These are phyloP conservation scores for Globisporangium carolinianum DNA, from an alignment of 352 stramenopile species.

Conservation along the genomic window DNA sequence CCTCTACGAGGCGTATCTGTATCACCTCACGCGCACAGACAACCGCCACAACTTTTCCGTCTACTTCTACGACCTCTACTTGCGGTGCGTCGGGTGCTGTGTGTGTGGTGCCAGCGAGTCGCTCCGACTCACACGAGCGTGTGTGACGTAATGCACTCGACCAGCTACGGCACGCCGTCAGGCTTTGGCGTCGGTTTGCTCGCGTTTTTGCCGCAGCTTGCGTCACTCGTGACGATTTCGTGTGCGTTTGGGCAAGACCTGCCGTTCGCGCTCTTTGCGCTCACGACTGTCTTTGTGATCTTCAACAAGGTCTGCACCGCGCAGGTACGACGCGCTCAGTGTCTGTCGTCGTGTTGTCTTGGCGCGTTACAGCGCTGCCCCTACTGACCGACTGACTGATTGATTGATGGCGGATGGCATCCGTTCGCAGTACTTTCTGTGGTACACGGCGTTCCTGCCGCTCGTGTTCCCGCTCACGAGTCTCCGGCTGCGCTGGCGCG, in stretches of 20 bases:
- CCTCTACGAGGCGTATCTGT: conserved; percentile 96
- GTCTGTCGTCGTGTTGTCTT: too few relatives aligned
- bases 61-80: conserved; percentile 99
- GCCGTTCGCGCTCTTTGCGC: conserved; percentile 91
- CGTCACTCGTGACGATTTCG: conserved; percentile 69
- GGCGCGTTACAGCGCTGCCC: background rate
- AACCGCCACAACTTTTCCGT: conserved; percentile 99
- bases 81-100: conserved; percentile 36
- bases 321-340: conserved; percentile 32
- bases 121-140: background rate
- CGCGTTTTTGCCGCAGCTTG: conserved; percentile 82
- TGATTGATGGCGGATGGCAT: too few relatives aligned
- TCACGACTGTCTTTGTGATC: conserved; percentile 99
- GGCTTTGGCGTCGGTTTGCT: conserved; percentile 72
- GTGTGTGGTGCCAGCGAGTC: background rate
- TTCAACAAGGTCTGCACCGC: conserved; percentile 95
- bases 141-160: background rate
- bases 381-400: background rate
- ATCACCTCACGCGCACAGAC: conserved; percentile 97
- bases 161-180: conserved; percentile 71
- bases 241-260: conserved; percentile 79
- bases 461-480: conserved; percentile 76
- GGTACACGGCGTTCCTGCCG: conserved; percentile 93
- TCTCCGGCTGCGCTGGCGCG: conserved; percentile 59
- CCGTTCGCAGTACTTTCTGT: conserved; percentile 95